Conservation (phyloP, 768 basidiomycete species). For the Porpolomopsis calyptriformis region DNA sequence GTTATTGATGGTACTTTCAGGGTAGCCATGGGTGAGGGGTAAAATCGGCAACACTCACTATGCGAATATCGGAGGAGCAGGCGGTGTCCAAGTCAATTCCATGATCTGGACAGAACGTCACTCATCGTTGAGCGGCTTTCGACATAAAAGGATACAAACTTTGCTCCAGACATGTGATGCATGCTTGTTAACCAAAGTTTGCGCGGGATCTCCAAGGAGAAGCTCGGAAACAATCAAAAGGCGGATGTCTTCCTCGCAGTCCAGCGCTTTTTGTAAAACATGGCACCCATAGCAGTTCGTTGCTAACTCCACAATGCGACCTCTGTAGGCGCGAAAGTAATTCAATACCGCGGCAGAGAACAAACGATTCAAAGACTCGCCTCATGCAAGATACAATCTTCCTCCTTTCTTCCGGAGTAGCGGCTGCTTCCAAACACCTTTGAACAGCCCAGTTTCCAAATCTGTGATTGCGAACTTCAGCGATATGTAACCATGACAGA, state of each 20-base stretch:
- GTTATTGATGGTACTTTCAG: no score
- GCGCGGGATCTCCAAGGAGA: conserved; percentile 72
- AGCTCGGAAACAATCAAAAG: conserved; percentile 77
- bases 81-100: conserved; percentile 81
- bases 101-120: conserved; percentile 46
- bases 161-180: conserved; percentile 91
- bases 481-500: conserved; percentile 1
- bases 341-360: neutral
- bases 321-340: conserved; percentile 29
- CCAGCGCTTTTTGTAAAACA: conserved; percentile 80
- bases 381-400: conserved; percentile 85
- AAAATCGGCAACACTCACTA: no score
- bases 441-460: conserved; percentile 92
- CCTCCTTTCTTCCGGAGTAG: conserved; percentile 59
- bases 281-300: conserved; percentile 87
- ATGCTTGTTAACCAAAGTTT: conserved; percentile 83
- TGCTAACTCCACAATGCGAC: conserved; percentile 76
- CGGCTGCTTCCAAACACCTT: conserved; percentile 72
- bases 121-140: neutral
- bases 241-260: conserved; percentile 82
- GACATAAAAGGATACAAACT: conserved; percentile 25
- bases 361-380: conserved; percentile 27
- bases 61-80: conserved; percentile 80
- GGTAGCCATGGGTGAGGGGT: no score
- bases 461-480: conserved; percentile 27